Conservation (phyloP, 164 flowering plant species). For the Vitis vinifera region DNA sequence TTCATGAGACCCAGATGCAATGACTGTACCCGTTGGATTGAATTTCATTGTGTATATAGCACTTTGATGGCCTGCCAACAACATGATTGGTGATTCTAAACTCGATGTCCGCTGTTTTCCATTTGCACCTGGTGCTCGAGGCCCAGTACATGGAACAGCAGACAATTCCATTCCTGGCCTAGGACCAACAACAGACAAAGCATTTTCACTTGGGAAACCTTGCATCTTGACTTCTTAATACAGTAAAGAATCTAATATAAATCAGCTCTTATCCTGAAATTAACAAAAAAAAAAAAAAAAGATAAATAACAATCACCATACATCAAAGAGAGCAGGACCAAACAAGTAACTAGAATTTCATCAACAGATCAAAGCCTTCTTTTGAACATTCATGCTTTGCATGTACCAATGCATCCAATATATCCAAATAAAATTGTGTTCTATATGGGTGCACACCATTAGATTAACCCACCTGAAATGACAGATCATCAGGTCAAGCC, state of each 20-base stretch:
- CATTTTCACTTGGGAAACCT: conserved; percentile 50
- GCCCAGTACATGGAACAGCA: conserved; percentile 47
- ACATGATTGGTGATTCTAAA: conserved; percentile 91
- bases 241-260: background rate
- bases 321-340: background rate
- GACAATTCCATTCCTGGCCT: conserved; percentile 82
- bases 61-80: conserved; percentile 88
- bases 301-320: background rate
- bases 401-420: no score
- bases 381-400: no score
- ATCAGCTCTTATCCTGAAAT: conserved; percentile 4
- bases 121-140: conserved; percentile 58
- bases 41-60: conserved; percentile 93
- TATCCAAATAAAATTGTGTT: no score
- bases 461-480: no score
- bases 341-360: background rate
- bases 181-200: conserved; percentile 62
- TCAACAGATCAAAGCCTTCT: no score
- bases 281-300: background rate
- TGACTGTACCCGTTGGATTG: conserved; percentile 82
- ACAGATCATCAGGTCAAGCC: no score
- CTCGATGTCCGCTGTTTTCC: conserved; percentile 84
- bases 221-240: conserved; percentile 37
- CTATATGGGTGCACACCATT: no score
- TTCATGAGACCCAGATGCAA: conserved; percentile 98